Evolutionary conservation across 345 rosid species (phyloP).

Genomic region (Microcos paniculata): DNA sequence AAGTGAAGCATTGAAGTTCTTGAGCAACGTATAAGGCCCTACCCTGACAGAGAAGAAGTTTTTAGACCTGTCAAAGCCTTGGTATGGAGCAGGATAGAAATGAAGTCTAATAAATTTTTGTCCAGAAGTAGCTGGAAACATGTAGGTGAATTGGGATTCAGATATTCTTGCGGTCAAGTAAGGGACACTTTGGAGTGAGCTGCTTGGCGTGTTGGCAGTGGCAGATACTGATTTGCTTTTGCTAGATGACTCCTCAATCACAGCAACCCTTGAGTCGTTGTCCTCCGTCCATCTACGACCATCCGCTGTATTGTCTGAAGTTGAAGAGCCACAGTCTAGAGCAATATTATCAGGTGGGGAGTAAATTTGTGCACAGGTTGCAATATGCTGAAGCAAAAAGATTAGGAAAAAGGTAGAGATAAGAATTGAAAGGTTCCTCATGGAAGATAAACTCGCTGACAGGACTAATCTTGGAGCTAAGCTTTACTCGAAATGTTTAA

Average conservation of each 20-base stretch:
- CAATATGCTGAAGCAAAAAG: background rate
- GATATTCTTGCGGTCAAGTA: constrained; percentile 5
- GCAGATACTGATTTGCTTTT: background rate
- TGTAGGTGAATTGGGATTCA: constrained; percentile 4
- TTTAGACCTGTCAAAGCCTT: background rate
- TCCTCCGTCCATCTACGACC: constrained; percentile 3
- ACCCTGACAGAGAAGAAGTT: background rate
- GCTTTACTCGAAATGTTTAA: background rate
- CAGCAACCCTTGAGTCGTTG: background rate
- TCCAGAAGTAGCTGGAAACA: background rate
- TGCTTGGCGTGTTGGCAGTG: background rate
- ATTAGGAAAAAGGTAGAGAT: background rate
- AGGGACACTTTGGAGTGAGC: background rate
- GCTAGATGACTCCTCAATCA: background rate
- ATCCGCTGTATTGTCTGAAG: background rate
- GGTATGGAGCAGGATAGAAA: constrained; percentile 6
- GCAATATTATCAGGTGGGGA: constrained; percentile 3
- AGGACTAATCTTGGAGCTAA: too few relatives aligned
- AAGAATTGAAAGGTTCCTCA: background rate
- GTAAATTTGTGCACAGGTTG: constrained; percentile 2
- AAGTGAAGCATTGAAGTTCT: constrained; percentile 4
- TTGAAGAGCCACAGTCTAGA: constrained; percentile 13
- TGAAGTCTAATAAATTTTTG: constrained; percentile 1
- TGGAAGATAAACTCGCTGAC: background rate
- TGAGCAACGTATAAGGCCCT: background rate